Base-by-base conservation (phyloP, 2,329 filamentous ascomycete genomes). In the Fusarium sterilihyphosum region DNA sequence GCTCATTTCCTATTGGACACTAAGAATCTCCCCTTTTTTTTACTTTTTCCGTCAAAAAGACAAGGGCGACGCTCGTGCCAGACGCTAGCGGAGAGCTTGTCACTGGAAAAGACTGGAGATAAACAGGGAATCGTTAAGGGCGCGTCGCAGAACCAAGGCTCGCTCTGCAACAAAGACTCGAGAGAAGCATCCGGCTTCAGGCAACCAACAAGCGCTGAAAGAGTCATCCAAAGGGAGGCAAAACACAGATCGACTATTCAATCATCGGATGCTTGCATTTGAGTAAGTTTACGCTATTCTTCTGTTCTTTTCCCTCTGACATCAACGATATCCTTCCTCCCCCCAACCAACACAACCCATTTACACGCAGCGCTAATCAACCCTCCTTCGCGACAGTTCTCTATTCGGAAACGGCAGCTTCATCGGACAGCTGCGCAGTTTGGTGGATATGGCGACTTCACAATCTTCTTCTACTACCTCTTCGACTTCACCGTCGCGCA, bases 361-460 rank as follows among this genome's bases (percentile, higher is more conserved):
- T 49, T 57, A 60, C 14, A 62, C 38, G 9, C 41, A 38, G 67
- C 47, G 43, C 75, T 78, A 61, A 77, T 46, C 46, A 22, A 31
- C 56, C 50, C 26, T 63, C 38, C 35, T 40, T 38, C 57, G 53
- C 65, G 35, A 68, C 54, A 74, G 67, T 67, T 75, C 70, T 49
- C 54, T 80, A 50, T 80, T 79, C 53, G 68, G 73, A 41, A 73
- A 73, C 61, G 73, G 70, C 72, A 78, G 76, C 75, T 73, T 82
- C 60, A 67, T 79, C 61, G 67, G 75, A 70, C 78, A 80, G 66
- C 68, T 82, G 78, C 77, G 79, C 69, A 74, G 70, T 65, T 64
- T 82, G 71, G 65, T 79, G 68, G 73, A 78, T 60, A 80, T 78
- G 79, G 67, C 78, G 50, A 68, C 75, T n/a, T 75, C 73, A 24